Percentiles rank a stretch among this genome's conserved stretches.
phyloP scores from a whole-genome alignment of 305 asterid species.

The Vinca major region DNA sequence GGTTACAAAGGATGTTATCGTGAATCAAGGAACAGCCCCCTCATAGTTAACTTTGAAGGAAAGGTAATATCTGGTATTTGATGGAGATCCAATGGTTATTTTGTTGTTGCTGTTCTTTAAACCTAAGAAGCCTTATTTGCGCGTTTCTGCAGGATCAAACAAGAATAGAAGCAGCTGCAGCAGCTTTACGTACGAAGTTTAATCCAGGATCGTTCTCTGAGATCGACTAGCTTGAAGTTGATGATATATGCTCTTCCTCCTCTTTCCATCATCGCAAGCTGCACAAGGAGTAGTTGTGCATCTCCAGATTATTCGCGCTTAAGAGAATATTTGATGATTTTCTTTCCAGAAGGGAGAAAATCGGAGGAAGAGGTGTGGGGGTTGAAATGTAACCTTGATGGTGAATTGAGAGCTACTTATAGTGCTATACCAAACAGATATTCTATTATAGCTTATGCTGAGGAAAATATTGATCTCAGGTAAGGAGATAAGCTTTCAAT shows the following conservation, averaged over 20 bases:
- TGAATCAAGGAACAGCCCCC: conserved; percentile 53
- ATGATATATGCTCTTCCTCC: no score
- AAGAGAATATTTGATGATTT: background rate
- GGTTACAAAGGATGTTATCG: conserved; percentile 53
- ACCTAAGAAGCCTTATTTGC: background rate
- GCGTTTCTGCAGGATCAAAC: conserved; percentile 43
- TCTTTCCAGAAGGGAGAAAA: background rate
- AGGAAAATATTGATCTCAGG: background rate
- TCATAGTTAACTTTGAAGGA: conserved; percentile 52
- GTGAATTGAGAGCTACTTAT: background rate
- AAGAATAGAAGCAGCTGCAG: conserved; percentile 54
- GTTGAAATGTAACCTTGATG: background rate
- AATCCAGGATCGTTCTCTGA: conserved; percentile 33
- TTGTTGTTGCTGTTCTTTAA: background rate
- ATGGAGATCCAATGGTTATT: background rate
- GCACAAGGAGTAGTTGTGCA: background rate
- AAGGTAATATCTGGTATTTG: conserved; percentile 31
- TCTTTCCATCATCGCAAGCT: background rate
- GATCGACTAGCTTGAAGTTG: conserved; percentile 17
- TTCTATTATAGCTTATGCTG: background rate
- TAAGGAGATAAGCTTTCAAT: background rate
- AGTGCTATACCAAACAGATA: background rate
- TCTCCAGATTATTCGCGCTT: no score
- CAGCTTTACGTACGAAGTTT: conserved; percentile 46
- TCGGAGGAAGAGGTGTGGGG: background rate